Evolutionary conservation across 164 flowering plant species (phyloP).

Genomic region (Houttuynia cordata): DNA sequence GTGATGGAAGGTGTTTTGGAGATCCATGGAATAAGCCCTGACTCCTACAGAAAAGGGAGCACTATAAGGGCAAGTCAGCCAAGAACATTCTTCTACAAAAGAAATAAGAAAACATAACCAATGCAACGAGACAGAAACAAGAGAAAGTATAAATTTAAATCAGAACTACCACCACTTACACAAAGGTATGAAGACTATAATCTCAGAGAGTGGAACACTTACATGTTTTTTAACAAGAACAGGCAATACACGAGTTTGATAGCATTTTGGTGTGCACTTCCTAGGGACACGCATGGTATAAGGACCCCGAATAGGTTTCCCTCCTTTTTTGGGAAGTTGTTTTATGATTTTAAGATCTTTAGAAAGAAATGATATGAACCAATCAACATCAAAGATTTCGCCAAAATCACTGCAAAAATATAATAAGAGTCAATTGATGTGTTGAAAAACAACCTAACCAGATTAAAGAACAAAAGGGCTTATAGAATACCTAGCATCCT

Average conservation of each 20-base stretch:
- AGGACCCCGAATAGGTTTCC: slow-evolving; percentile 25
- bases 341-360: slow-evolving; percentile 70
- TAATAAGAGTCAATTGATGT: neutral
- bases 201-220: slow-evolving; percentile 17
- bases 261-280: slow-evolving; percentile 73
- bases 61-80: neutral
- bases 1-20: neutral
- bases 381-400: slow-evolving; percentile 76
- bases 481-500: slow-evolving; percentile 61
- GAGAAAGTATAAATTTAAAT: neutral
- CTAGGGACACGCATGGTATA: slow-evolving; percentile 79
- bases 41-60: neutral
- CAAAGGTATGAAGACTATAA: neutral
- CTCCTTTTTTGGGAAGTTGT: slow-evolving; percentile 47
- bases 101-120: no score
- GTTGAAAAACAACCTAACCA: neutral
- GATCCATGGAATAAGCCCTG: neutral
- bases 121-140: no score
- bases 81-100: neutral
- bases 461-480: neutral
- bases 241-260: slow-evolving; percentile 59
- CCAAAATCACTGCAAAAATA: slow-evolving; percentile 52
- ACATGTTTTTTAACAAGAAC: slow-evolving; percentile 73
- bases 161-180: neutral
- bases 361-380: slow-evolving; percentile 59